Base-by-base conservation (phyloP, 805 yeast genomes). In the Teunomyces pallodes region DNA sequence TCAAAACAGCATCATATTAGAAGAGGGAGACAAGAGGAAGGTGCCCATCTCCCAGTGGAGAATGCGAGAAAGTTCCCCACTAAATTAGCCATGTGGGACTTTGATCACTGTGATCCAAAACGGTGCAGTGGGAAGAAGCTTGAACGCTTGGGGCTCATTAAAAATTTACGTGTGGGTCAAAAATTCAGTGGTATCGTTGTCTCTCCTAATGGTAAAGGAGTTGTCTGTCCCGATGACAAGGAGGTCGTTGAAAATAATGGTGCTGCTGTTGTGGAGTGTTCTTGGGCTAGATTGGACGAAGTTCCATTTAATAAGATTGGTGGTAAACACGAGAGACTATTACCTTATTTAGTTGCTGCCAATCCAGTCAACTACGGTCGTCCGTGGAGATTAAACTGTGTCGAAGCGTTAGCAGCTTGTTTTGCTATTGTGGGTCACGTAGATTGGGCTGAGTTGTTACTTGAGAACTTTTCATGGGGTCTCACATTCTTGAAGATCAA, bases 231-330 rank as follows among this genome's bases (percentile, higher is more conserved):
- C 0, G 76, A 86, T 55, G 99, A 94, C 64, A 61, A 67, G 36
- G 87, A 81, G 42, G 76, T 89, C 9, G 96, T 90, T 0, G 96
- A 87, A 57, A 75, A 75, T 27, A 62, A 74, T 36, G 99, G 99
- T 32, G 94, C 90, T n/a, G 96, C 99, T 0, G 99, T 94, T 7
- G 98, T 94, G 2, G 99, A 94, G 64, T 92, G 98, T 67, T 90
- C 97, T 1, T 94, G 99, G 99, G 99, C 99, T 0, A 74, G 98
- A 47, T 65, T 94, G n/a, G 96, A 90, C 47, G 99, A 94, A 65
- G 83, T 94, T n/a, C 99, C 99, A 4, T 94, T 94, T 67, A 72
- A 77, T 51, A 89, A 87, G 60, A 90, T 94, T 49, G 98, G 98
- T 3, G 98, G 98, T 4, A 82, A 81, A 51, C 77, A 89, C 58